A percentile compares a stretch with the other conserved stretches of the same genome.
Conservation (phyloP, 177 flowering plant species). For the Tripterygium wilfordii region DNA sequence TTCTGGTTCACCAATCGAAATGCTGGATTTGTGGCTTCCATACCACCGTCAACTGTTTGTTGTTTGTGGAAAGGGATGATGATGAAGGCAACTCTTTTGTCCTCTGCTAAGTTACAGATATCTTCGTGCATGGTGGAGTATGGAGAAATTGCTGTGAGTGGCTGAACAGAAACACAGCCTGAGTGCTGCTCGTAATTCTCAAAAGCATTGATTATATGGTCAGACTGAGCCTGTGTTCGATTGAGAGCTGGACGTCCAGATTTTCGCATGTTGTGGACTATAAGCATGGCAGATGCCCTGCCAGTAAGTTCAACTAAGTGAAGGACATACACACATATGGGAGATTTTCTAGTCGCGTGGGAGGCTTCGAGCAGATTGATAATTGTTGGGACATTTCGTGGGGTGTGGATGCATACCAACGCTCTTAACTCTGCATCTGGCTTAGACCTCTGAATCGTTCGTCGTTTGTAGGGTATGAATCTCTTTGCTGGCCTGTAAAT, state of each 20-base stretch:
- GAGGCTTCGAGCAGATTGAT: slow-evolving; percentile 30
- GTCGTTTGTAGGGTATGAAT: slow-evolving; percentile 15
- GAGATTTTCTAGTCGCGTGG: slow-evolving; percentile 25
- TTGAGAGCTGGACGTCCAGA: slow-evolving; percentile 20
- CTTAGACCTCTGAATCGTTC: slow-evolving; percentile 22
- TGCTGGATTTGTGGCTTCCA: slow-evolving; percentile 57
- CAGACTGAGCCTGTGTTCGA: slow-evolving; percentile 29
- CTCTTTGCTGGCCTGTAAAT: slow-evolving; percentile 23
- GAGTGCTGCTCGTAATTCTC: slow-evolving; percentile 26
- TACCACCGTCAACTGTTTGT: slow-evolving; percentile 64
- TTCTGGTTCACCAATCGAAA: slow-evolving; percentile 48
- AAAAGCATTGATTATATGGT: slow-evolving; percentile 29
- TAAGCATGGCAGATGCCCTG: slow-evolving; percentile 32
- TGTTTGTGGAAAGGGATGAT: slow-evolving; percentile 40
- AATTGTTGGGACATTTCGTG: slow-evolving; percentile 30
- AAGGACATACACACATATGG: slow-evolving; percentile 23
- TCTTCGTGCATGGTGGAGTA: slow-evolving; percentile 22
- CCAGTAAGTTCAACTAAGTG: slow-evolving; percentile 37
- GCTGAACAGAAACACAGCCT: slow-evolving; percentile 12
- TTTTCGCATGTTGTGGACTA: slow-evolving; percentile 24
- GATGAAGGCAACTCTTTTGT: slow-evolving; percentile 13
- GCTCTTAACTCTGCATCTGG: slow-evolving; percentile 21
- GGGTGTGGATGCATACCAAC: slow-evolving; percentile 25
- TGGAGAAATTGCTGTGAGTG: slow-evolving; percentile 15
- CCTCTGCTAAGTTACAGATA: slow-evolving; percentile 17